Base-by-base conservation (phyloP, 2,329 filamentous ascomycete genomes). In the Pseudogymnoascus sp. region DNA sequence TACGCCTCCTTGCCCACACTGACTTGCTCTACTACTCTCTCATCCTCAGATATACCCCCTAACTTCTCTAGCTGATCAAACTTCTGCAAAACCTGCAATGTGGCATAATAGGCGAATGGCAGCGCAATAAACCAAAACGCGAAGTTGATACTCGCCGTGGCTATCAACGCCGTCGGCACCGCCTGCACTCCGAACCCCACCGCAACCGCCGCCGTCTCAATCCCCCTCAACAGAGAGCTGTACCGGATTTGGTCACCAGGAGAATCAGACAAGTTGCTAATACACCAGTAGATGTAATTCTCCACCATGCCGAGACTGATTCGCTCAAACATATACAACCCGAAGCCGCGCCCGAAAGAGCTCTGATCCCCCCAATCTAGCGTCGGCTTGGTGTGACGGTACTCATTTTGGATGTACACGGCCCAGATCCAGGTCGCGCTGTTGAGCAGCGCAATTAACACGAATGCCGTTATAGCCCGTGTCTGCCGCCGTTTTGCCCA, bases 281-380 rank as follows among this genome's bases (percentile, higher is more conserved):
- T 79, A 60, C 75, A 79, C 77, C 77, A 79, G 67, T 79, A 79
- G 28, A 79, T 76, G 64, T 76, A 79, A 63, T 79, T 78, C 59
- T 79, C 74, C 2, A 77, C 73, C 69, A 79, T 74, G 3, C 72
- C 70, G 0, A 75, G 65, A 63, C 73, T 75, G 61, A 77, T 69
- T 2, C 74, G 71, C 64, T 77, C 74, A 45, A 79, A 73, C 63
- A 79, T 68, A 63, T 76, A 79, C 7, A 79, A 60, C 0, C 77
- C 76, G 61, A 79, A 79, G 0, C 77, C 77, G 1, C 76, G 73
- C 1, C 75, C 77, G 55, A 79, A 79, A 2, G 70, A 45, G 18
- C 66, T 65, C 61, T 77, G 75, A 31, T 77, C 67, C 0, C 65
- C 71, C 79, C 77, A 81, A 65, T 81, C 79, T 14, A 80, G 69